These are phyloP conservation scores for Pisolithus thermaeus DNA, from an alignment of 1,284 basidiomycete genomes.

Conservation along the genomic window DNA sequence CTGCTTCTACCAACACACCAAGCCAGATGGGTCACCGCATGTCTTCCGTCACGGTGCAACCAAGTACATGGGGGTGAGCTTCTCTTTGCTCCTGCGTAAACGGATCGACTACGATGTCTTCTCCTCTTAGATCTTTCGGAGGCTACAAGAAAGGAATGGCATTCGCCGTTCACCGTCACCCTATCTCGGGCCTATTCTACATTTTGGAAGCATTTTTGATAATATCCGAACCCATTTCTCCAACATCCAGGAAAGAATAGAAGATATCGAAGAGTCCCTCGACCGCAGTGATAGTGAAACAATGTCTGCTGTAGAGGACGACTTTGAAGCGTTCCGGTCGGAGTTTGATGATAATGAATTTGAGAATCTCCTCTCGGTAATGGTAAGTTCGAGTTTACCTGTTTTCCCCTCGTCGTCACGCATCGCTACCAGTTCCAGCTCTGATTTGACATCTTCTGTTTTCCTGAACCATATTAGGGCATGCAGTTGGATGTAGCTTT, in stretches of 20 bases:
- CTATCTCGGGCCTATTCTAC: neutral
- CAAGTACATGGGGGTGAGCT: conserved; percentile 42
- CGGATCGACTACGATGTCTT: neutral
- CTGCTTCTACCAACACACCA: conserved; percentile 69
- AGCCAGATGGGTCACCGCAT: conserved; percentile 56
- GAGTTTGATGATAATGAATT: neutral
- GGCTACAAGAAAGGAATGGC: conserved; percentile 3
- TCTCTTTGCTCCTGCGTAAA: neutral
- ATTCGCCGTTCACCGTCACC: neutral
- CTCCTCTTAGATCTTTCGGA: neutral
- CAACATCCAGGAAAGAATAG: conserved; percentile 13
- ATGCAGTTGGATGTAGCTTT: conserved; percentile 15
- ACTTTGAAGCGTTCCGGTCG: neutral
- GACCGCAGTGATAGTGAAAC: neutral
- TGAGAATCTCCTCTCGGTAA: neutral
- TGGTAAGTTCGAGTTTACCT: neutral
- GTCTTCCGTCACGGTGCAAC: conserved; percentile 51
- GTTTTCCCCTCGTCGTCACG: conserved; percentile 11
- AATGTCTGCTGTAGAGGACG: neutral
- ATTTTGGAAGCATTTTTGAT: neutral
- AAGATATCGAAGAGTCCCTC: no score
- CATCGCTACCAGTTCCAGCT: conserved; percentile 25
- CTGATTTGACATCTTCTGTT: conserved; percentile 22
- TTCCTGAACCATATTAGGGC: conserved; percentile 4
- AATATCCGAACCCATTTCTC: no score